A percentile compares a stretch with the other conserved stretches of the same genome.
phyloP scores from a whole-genome alignment of 345 rosid species.

The Lumnitzera racemosa region DNA sequence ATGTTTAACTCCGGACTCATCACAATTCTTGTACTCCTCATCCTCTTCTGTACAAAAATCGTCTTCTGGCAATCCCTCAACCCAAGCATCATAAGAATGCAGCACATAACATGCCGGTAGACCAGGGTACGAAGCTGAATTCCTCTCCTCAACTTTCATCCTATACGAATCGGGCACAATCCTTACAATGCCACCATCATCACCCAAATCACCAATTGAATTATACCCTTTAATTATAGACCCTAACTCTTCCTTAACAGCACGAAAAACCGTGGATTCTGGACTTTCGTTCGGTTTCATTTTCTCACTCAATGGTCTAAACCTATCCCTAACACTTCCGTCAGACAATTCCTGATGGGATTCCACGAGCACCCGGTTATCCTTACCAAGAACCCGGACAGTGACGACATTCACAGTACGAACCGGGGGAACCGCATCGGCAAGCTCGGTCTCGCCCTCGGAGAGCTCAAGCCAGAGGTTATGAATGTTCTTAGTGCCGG shows the following conservation, averaged over 20 bases:
- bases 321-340: constrained; percentile 56
- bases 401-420: constrained; percentile 70
- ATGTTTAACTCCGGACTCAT: constrained; percentile 28
- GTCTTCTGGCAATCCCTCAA: constrained; percentile 80
- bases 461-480: constrained; percentile 94
- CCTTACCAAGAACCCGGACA: constrained; percentile 39
- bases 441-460: constrained; percentile 68
- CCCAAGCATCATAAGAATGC: constrained; percentile 59
- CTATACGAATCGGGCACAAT: constrained; percentile 51
- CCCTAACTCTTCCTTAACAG: constrained; percentile 81
- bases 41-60: constrained; percentile 67
- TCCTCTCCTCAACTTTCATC: constrained; percentile 60
- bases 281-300: constrained; percentile 74
- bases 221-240: constrained; percentile 9
- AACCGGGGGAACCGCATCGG: constrained; percentile 64
- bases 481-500: constrained; percentile 93
- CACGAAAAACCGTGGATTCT: constrained; percentile 58
- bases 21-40: constrained; percentile 47
- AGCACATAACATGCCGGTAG: constrained; percentile 68
- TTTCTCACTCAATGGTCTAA: constrained; percentile 76
- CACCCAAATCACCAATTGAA: constrained; percentile 10
- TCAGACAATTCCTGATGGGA: constrained; percentile 79
- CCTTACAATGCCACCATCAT: constrained; percentile 13
- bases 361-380: constrained; percentile 46
- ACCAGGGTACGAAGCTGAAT: constrained; percentile 77